phyloP scores from a whole-genome alignment of 1,139 yeast genomes.

The Wickerhamomyces sp. region DNA sequence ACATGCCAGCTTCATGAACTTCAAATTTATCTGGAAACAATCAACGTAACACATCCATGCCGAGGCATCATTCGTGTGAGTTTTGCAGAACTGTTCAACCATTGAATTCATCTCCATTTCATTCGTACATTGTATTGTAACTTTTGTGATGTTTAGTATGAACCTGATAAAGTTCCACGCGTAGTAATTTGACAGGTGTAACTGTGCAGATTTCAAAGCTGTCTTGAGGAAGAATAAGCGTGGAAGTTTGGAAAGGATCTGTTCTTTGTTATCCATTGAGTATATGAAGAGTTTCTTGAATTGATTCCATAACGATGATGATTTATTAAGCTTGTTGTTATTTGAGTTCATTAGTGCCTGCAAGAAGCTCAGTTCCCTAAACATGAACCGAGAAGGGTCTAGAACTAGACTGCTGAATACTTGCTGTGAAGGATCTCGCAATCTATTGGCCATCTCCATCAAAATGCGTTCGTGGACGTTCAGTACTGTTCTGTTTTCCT shows the following conservation, averaged over 20 bases:
- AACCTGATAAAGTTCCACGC: slow-evolving; percentile 37
- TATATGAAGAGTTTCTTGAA: slow-evolving; percentile 27
- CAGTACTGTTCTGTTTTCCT: slow-evolving; percentile 34
- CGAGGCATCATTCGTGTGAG: slow-evolving; percentile 36
- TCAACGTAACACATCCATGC: slow-evolving; percentile 35
- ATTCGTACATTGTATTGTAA: slow-evolving; percentile 3
- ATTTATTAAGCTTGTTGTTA: slow-evolving; percentile 36
- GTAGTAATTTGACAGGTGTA: slow-evolving; percentile 40
- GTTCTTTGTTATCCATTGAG: slow-evolving; percentile 1
- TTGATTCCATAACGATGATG: slow-evolving; percentile 37
- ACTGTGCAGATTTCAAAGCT: slow-evolving; percentile 23
- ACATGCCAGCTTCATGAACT: slow-evolving; percentile 11
- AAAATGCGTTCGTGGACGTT: slow-evolving; percentile 25
- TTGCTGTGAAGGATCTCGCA: background rate
- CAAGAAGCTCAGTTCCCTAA: slow-evolving; percentile 23
- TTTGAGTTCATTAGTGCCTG: slow-evolving; percentile 31
- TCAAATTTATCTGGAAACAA: slow-evolving; percentile 9
- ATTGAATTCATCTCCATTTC: slow-evolving; percentile 10
- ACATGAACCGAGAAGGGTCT: slow-evolving; percentile 13
- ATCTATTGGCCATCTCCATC: slow-evolving; percentile 3
- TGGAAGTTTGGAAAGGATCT: slow-evolving; percentile 1
- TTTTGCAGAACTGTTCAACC: slow-evolving; percentile 29
- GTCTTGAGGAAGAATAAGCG: slow-evolving; percentile 12
- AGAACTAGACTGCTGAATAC: slow-evolving; percentile 10
- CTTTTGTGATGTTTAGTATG: slow-evolving; percentile 22